Conservation (phyloP, 2,329 filamentous ascomycete species). For the Fusarium beomiforme region DNA sequence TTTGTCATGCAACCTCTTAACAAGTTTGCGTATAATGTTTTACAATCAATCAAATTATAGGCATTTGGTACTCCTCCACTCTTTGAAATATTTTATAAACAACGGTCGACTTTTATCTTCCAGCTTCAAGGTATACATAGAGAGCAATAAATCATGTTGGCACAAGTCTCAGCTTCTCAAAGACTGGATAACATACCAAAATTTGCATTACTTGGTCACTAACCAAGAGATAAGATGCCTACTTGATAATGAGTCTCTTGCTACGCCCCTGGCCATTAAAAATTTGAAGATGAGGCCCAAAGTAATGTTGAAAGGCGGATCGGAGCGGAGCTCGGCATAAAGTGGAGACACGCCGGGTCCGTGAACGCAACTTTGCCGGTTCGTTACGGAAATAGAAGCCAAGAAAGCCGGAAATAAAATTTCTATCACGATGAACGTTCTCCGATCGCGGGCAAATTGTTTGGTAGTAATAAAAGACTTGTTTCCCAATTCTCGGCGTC, state of each 20-base stretch:
- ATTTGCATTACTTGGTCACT: background rate
- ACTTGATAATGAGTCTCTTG: background rate
- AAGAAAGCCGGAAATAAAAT: slow-evolving; percentile 30
- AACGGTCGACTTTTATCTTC: background rate
- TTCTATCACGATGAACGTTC: slow-evolving; percentile 10
- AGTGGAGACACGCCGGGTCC: slow-evolving; percentile 17
- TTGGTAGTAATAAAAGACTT: slow-evolving; percentile 25
- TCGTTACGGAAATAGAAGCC: slow-evolving; percentile 34
- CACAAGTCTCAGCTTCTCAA: background rate
- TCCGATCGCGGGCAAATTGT: slow-evolving; percentile 37
- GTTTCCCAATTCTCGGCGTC: slow-evolving; percentile 1
- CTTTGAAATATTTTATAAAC: background rate
- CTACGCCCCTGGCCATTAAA: background rate
- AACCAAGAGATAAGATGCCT: too few species aligned
- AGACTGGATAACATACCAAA: background rate
- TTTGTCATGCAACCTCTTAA: slow-evolving; percentile 1
- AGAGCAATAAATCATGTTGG: background rate
- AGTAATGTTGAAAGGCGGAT: slow-evolving; percentile 1
- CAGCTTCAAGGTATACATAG: background rate
- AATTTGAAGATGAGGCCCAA: slow-evolving; percentile 1
- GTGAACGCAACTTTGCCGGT: slow-evolving; percentile 6
- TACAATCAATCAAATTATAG: background rate
- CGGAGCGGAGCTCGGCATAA: slow-evolving; percentile 20
- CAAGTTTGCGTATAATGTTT: slow-evolving; percentile 5
- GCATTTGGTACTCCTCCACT: background rate